These are phyloP conservation scores for Quercus tomentella DNA, from an alignment of 331 rosid genomes.

Conservation along the genomic window DNA sequence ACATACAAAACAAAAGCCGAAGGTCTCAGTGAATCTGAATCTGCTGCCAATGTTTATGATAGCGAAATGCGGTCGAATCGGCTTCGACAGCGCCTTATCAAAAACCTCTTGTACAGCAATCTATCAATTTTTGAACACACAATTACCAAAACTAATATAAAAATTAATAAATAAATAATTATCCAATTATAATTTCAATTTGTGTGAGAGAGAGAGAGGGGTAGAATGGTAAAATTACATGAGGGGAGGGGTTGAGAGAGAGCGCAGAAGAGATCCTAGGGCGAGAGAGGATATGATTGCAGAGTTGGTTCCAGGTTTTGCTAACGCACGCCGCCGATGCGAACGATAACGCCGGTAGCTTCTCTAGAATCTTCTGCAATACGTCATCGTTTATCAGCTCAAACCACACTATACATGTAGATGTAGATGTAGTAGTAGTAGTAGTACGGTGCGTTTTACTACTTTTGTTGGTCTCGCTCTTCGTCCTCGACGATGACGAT, in stretches of 20 bases:
- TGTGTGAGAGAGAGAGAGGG: background rate
- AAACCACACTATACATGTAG: background rate
- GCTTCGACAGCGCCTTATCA: conserved; percentile 27
- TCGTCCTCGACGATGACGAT: too few relatives aligned
- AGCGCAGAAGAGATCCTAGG: conserved; percentile 73
- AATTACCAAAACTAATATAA: too few relatives aligned
- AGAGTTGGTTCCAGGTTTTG: conserved; percentile 55
- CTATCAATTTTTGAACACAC: conserved; percentile 2
- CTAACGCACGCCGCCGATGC: conserved; percentile 72
- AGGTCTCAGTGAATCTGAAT: conserved; percentile 3
- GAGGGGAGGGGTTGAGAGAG: conserved; percentile 61
- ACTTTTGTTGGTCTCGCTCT: too few relatives aligned
- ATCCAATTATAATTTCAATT: too few relatives aligned
- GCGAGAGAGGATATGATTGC: conserved; percentile 58
- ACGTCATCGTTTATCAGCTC: conserved; percentile 49
- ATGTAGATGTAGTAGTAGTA: too few relatives aligned
- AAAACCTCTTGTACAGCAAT: conserved; percentile 43
- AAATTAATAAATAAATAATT: too few relatives aligned
- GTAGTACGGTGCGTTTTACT: too few relatives aligned
- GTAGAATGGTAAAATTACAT: conserved; percentile 17
- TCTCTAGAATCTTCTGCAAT: conserved; percentile 47
- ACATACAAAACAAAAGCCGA: conserved; percentile 23
- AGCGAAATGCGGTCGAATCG: conserved; percentile 21
- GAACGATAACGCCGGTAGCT: conserved; percentile 58
- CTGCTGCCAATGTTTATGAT: conserved; percentile 37